These are phyloP conservation scores for Dipodascopsis tothii DNA, from an alignment of 805 yeast species.

Conservation along the genomic window DNA sequence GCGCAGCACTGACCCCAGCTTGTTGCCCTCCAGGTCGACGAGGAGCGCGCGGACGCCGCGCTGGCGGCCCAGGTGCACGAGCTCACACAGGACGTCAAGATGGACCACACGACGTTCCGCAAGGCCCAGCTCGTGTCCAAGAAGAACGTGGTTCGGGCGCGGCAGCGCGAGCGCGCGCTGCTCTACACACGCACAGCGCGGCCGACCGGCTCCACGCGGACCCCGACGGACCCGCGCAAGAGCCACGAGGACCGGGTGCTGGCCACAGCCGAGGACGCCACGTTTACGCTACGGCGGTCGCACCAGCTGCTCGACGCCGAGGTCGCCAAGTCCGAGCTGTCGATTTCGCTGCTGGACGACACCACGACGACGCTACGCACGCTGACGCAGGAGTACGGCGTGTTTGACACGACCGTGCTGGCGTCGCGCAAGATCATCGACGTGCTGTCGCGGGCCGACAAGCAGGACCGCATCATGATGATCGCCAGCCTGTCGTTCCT, in stretches of 20 bases:
- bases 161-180: conserved; percentile 2
- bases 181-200: background rate
- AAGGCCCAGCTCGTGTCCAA: conserved; percentile 24
- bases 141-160: conserved; percentile 7
- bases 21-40: background rate
- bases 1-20: too few species aligned
- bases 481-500: conserved; percentile 33
- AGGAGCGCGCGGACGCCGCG: background rate
- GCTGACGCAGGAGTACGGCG: conserved; percentile 32
- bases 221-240: conserved; percentile 5
- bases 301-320: conserved; percentile 35
- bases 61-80: background rate
- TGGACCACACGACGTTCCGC: conserved; percentile 18
- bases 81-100: background rate
- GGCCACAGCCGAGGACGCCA: conserved; percentile 27
- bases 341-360: conserved; percentile 35
- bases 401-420: conserved; percentile 33
- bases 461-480: conserved; percentile 35
- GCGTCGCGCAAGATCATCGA: conserved; percentile 33
- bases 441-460: conserved; percentile 36
- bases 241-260: conserved; percentile 4
- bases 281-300: conserved; percentile 29
- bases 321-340: conserved; percentile 32
- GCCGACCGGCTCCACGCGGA: background rate
- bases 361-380: conserved; percentile 31